Evolutionary conservation across 2,329 filamentous ascomycete genomes (phyloP).

Genomic region (Cladorrhinum sp.): DNA sequence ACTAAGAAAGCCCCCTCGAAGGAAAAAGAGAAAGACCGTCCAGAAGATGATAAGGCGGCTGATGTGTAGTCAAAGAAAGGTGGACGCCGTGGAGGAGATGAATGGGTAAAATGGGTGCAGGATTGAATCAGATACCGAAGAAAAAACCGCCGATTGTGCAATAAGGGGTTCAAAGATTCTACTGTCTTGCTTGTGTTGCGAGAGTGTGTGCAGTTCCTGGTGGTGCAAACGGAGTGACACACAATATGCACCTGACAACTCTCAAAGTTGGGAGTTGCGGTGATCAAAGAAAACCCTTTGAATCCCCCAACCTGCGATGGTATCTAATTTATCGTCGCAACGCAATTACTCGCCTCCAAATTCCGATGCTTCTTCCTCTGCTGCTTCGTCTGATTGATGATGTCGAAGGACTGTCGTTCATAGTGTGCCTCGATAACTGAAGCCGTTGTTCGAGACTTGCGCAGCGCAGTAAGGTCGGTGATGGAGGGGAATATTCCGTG

Average conservation of each 20-base stretch:
- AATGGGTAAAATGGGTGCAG: neutral
- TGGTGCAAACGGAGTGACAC: neutral
- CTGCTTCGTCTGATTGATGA: neutral
- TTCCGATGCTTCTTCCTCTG: neutral
- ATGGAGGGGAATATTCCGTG: neutral
- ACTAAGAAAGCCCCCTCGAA: neutral
- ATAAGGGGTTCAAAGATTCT: slow-evolving; percentile 17
- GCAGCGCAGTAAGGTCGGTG: neutral
- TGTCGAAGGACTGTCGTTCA: neutral
- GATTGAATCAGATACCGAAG: neutral
- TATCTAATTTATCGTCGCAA: neutral
- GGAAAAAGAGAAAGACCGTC: neutral
- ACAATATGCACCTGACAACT: neutral
- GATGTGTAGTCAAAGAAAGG: slow-evolving; percentile 2
- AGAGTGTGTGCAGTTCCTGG: neutral
- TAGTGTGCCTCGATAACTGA: neutral
- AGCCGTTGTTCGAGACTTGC: neutral
- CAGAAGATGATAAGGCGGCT: neutral
- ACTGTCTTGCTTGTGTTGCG: slow-evolving; percentile 6
- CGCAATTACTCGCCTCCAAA: neutral
- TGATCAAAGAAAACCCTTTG: neutral
- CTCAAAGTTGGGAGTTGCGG: neutral
- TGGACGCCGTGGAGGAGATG: neutral
- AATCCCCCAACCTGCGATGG: neutral
- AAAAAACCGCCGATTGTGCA: neutral